Evolutionary conservation across 2,329 filamentous ascomycete genomes (phyloP).

Genomic region (Fusarium drepaniforme): DNA sequence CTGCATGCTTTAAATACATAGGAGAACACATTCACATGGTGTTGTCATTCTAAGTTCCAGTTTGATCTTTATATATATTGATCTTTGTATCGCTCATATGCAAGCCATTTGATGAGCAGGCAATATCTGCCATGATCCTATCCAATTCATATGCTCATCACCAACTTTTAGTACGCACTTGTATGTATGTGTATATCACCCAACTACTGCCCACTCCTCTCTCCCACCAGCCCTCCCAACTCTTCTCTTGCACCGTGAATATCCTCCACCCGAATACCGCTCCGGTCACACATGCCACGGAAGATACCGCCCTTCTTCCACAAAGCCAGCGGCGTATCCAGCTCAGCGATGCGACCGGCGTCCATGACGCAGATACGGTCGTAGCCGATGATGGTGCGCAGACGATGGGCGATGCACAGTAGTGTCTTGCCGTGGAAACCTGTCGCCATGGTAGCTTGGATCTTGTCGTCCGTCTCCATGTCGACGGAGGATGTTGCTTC

Average conservation of each 20-base stretch:
- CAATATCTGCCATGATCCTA: neutral
- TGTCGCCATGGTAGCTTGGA: constrained; percentile 87
- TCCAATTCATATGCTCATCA: constrained; percentile 6
- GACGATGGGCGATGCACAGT: constrained; percentile 90
- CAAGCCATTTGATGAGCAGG: neutral
- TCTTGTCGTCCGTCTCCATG: constrained; percentile 97
- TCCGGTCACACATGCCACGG: constrained; percentile 88
- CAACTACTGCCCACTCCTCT: constrained; percentile 18
- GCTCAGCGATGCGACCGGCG: constrained; percentile 85
- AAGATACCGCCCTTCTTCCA: constrained; percentile 86
- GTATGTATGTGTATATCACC: neutral
- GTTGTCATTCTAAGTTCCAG: neutral
- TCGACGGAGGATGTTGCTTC: constrained; percentile 95
- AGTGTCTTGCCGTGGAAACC: constrained; percentile 90
- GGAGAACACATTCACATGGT: neutral
- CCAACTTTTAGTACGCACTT: neutral
- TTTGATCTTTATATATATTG: neutral
- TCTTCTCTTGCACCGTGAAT: constrained; percentile 59
- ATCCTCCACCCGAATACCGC: constrained; percentile 76
- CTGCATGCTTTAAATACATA: neutral
- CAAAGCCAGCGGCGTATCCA: constrained; percentile 80
- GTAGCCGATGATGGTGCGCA: constrained; percentile 93
- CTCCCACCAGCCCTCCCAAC: constrained; percentile 36
- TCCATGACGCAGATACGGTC: constrained; percentile 99
- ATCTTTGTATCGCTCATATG: neutral